Evolutionary conservation across 345 rosid genomes (phyloP).

Genomic region (Gynandropsis gynandra): DNA sequence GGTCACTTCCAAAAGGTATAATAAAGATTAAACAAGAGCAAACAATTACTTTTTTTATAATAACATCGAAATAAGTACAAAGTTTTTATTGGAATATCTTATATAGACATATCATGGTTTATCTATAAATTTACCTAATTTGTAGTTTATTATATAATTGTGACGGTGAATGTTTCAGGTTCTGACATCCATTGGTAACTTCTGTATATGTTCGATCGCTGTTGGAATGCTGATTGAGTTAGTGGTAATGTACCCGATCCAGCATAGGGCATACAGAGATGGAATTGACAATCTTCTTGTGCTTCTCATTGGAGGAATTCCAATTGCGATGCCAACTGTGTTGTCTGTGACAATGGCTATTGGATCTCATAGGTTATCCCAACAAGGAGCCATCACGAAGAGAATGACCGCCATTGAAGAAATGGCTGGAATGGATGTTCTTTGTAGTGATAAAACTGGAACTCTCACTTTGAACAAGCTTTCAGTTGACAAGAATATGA

Average conservation of each 20-base stretch:
- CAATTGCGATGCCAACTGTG: slow-evolving; percentile 97
- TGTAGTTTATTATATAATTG: too few relatives aligned
- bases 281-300: slow-evolving; percentile 92
- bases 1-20: slow-evolving; percentile 90
- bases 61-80: too few relatives aligned
- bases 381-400: slow-evolving; percentile 97
- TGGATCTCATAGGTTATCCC: slow-evolving; percentile 80
- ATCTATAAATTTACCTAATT: too few relatives aligned
- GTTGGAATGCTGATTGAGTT: slow-evolving; percentile 74
- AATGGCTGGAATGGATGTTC: slow-evolving; percentile 98
- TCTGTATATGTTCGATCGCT: slow-evolving; percentile 89
- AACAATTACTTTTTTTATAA: too few relatives aligned
- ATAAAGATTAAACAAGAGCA: too few relatives aligned
- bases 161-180: slow-evolving; percentile 35
- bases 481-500: slow-evolving; percentile 68
- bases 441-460: slow-evolving; percentile 95
- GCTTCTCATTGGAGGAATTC: slow-evolving; percentile 95
- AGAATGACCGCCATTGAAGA: slow-evolving; percentile 99
- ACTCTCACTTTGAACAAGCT: slow-evolving; percentile 95
- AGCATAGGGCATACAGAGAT: slow-evolving; percentile 62
- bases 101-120: too few relatives aligned
- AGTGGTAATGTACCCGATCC: slow-evolving; percentile 68
- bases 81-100: too few relatives aligned
- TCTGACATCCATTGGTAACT: slow-evolving; percentile 86
- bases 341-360: slow-evolving; percentile 97